These are phyloP conservation scores for Pontederia paniculata DNA, from an alignment of 176 grass and related monocot genomes.

Conservation along the genomic window DNA sequence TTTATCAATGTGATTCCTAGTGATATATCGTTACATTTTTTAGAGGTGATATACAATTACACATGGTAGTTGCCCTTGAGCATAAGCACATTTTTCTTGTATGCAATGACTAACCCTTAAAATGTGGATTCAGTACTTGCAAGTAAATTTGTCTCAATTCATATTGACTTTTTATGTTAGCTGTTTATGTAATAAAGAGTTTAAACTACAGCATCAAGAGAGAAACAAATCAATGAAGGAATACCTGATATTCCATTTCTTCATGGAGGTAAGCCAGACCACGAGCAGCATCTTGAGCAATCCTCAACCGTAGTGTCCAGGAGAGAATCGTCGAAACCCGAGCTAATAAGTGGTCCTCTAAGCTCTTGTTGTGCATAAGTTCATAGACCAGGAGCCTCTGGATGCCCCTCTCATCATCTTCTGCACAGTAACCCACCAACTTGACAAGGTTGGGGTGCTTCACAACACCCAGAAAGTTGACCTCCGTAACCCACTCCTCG, in stretches of 20 bases:
- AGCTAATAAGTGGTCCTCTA: conserved; percentile 18
- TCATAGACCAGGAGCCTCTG: conserved; percentile 17
- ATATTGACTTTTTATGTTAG: no score
- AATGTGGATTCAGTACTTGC: no score
- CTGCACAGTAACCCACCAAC: conserved; percentile 20
- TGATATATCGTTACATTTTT: no score
- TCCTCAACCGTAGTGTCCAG: conserved; percentile 10
- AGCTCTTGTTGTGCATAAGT: conserved; percentile 18
- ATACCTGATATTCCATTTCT: conserved; percentile 23
- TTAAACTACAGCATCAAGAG: background rate
- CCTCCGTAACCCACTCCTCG: conserved; percentile 17
- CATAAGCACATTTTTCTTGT: no score
- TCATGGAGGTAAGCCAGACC: conserved; percentile 19
- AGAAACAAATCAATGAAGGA: background rate
- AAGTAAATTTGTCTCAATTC: no score
- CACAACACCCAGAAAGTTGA: conserved; percentile 20
- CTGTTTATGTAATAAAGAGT: background rate
- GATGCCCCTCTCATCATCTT: conserved; percentile 22
- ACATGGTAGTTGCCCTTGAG: no score
- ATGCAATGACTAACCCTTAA: no score
- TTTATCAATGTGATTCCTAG: no score
- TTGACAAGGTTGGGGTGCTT: conserved; percentile 19
- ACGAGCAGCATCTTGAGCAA: conserved; percentile 17
- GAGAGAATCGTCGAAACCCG: conserved; percentile 6
- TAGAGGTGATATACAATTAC: no score